Percentiles rank a stretch among this genome's conserved stretches.
phyloP scores from a whole-genome alignment of 192 early-diverging fungal genomes.

The Tieghemiomyces parasiticus region DNA sequence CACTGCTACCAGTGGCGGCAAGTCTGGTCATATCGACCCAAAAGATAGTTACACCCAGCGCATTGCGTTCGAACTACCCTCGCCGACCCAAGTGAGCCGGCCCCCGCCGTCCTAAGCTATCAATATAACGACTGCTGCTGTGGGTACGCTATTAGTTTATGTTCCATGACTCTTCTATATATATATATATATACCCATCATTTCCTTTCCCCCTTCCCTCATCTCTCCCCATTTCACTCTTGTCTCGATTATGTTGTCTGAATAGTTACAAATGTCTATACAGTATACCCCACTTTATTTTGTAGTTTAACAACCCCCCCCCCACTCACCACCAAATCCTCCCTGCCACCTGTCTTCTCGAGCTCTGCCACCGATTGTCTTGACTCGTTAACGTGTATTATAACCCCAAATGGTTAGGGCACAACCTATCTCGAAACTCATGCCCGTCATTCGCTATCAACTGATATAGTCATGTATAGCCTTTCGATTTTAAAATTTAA shows the following conservation, averaged over 20 bases:
- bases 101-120: neutral
- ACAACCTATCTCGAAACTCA: too few species aligned
- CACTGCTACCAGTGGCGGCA: neutral
- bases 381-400: too few species aligned
- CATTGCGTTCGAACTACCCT: slow-evolving; percentile 4
- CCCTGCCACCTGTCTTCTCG: too few species aligned
- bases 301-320: too few species aligned
- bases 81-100: neutral
- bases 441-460: too few species aligned
- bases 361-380: too few species aligned
- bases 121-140: neutral
- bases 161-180: neutral
- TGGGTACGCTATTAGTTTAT: neutral
- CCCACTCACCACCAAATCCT: too few species aligned
- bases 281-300: too few species aligned
- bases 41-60: neutral
- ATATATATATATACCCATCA: neutral
- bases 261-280: neutral
- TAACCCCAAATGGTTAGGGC: too few species aligned
- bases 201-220: neutral
- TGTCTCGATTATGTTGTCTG: neutral
- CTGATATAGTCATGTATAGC: too few species aligned
- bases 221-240: neutral
- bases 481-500: too few species aligned
- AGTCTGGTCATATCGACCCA: neutral